A percentile compares a stretch with the other conserved stretches of the same genome.
Evolutionary conservation across 2,329 filamentous ascomycete species (phyloP).

Genomic region (Aspergillus neotritici): DNA sequence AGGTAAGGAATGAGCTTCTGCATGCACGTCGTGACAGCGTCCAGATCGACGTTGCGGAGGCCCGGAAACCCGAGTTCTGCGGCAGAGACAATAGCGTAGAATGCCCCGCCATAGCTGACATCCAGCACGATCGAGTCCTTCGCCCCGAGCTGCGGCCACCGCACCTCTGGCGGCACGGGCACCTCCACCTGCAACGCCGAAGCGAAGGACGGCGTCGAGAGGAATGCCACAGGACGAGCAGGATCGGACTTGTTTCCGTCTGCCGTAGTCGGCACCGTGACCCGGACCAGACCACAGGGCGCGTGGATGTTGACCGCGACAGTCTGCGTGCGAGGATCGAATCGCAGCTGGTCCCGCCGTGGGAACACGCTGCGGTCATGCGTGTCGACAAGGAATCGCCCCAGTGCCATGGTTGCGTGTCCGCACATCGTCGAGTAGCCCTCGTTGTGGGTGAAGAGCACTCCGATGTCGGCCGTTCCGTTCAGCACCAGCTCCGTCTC

Average conservation of each 20-base stretch:
- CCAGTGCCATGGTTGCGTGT: slow-evolving; percentile 48
- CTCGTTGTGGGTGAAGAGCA: slow-evolving; percentile 45
- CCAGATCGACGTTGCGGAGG: slow-evolving; percentile 26
- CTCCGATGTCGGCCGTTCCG: slow-evolving; percentile 44
- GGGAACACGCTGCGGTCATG: slow-evolving; percentile 39
- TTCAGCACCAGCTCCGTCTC: slow-evolving; percentile 39
- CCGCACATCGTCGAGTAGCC: slow-evolving; percentile 50
- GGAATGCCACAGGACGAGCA: slow-evolving; percentile 35
- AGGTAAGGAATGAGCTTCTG: slow-evolving; percentile 15
- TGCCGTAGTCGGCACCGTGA: slow-evolving; percentile 37
- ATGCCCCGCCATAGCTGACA: slow-evolving; percentile 43
- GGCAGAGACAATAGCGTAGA: slow-evolving; percentile 37
- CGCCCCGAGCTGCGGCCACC: slow-evolving; percentile 37
- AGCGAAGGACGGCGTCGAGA: slow-evolving; percentile 41
- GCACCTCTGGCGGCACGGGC: slow-evolving; percentile 20
- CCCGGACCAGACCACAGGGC: slow-evolving; percentile 41
- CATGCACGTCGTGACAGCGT: slow-evolving; percentile 23
- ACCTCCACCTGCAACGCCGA: slow-evolving; percentile 29
- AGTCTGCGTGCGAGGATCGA: slow-evolving; percentile 21
- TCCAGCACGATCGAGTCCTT: slow-evolving; percentile 26
- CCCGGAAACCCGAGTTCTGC: slow-evolving; percentile 37
- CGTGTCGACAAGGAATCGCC: slow-evolving; percentile 41
- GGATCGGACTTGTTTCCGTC: slow-evolving; percentile 32
- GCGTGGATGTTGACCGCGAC: slow-evolving; percentile 38
- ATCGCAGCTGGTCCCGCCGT: slow-evolving; percentile 24